These are phyloP conservation scores for Fraxinus velutina DNA, from an alignment of 305 asterid genomes.

Conservation along the genomic window DNA sequence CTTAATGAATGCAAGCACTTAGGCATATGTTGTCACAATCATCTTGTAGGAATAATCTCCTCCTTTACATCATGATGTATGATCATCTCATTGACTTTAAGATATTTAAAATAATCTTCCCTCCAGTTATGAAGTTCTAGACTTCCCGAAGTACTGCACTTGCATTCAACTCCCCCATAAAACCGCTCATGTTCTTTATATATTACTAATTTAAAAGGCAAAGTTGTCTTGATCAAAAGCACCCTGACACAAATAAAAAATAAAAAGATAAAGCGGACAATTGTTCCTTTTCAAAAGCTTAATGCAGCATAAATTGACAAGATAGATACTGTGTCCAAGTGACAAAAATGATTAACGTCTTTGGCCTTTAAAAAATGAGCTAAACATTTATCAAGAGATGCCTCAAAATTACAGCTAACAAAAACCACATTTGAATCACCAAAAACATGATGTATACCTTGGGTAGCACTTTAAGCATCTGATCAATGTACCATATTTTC, in stretches of 20 bases:
- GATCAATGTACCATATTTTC: conserved; percentile 94
- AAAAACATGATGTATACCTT: conserved; percentile 54
- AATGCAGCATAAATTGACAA: background rate
- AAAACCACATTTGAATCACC: conserved; percentile 16
- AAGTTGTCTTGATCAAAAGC: conserved; percentile 2
- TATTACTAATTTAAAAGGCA: conserved; percentile 8
- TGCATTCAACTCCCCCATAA: background rate
- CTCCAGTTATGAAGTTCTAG: background rate
- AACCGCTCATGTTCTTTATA: background rate
- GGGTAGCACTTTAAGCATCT: conserved; percentile 91
- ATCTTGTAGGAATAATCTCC: conserved; percentile 1
- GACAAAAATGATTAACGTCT: conserved; percentile 9
- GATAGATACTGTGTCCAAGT: background rate
- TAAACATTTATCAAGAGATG: conserved; percentile 13
- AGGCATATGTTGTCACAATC: background rate
- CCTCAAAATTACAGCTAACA: conserved; percentile 9
- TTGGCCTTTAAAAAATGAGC: background rate
- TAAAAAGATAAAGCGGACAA: background rate
- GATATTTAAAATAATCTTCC: background rate
- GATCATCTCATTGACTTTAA: background rate
- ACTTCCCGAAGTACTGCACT: background rate
- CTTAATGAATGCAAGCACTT: background rate
- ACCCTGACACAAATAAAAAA: background rate
- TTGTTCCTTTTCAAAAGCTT: background rate
- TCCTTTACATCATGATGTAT: conserved; percentile 4